A percentile compares a stretch with the other conserved stretches of the same genome.
These are phyloP conservation scores for Penicillium ochrochloron DNA, from an alignment of 495 filamentous ascomycete species.

Conservation along the genomic window DNA sequence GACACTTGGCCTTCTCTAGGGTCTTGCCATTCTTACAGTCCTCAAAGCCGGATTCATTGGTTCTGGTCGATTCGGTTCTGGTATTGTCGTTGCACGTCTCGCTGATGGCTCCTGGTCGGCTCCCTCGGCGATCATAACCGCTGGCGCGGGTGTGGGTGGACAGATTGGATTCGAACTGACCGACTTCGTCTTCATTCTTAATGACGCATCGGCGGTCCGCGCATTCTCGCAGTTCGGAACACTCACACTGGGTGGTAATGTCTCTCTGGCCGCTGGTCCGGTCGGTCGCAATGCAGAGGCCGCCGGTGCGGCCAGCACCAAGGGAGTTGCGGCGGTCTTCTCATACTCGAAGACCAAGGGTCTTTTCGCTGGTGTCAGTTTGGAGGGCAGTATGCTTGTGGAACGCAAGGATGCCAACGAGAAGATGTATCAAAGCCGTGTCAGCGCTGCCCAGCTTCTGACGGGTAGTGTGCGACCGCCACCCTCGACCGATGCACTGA, in stretches of 20 bases:
- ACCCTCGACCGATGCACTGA: constrained; percentile 78
- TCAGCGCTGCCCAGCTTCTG: constrained; percentile 83
- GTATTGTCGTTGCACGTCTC: constrained; percentile 91
- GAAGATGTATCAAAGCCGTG: constrained; percentile 84
- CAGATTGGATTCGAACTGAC: constrained; percentile 98
- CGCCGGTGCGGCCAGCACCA: constrained; percentile 89
- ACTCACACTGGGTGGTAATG: constrained; percentile 92
- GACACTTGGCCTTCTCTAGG: constrained; percentile 54
- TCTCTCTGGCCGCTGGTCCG: constrained; percentile 92
- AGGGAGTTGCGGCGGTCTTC: constrained; percentile 89
- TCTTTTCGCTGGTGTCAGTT: constrained; percentile 90
- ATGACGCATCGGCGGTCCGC: constrained; percentile 87
- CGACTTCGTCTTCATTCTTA: constrained; percentile 98
- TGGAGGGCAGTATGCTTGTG: constrained; percentile 88
- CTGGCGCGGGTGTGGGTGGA: constrained; percentile 91
- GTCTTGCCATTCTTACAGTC: constrained; percentile 92
- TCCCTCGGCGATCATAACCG: constrained; percentile 87
- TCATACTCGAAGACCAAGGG: constrained; percentile 98
- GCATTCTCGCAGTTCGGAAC: constrained; percentile 93
- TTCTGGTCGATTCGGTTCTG: constrained; percentile 89
- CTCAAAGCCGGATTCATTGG: constrained; percentile 96
- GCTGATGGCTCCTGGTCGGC: constrained; percentile 92
- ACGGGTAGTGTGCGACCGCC: constrained; percentile 78
- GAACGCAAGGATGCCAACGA: constrained; percentile 96
- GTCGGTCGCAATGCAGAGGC: constrained; percentile 95